Conservation (phyloP, 176 grass and related monocot genomes). For the Metroxylon sagu region DNA sequence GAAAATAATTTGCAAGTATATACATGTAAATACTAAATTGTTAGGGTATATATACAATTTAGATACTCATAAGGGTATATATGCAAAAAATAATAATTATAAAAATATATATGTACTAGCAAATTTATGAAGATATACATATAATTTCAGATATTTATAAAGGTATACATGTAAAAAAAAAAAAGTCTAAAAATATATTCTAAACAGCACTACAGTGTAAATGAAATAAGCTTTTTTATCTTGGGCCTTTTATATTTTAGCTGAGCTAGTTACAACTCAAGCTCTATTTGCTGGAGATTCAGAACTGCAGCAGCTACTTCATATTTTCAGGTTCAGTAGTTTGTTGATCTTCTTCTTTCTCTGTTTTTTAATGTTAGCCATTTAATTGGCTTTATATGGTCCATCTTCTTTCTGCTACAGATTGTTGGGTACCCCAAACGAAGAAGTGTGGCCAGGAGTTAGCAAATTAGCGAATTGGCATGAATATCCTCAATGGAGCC, state of each 20-base stretch:
- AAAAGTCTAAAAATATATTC: no score
- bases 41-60: no score
- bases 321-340: slow-evolving; percentile 77
- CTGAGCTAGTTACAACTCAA: slow-evolving; percentile 66
- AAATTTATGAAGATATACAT: no score
- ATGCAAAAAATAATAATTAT: no score
- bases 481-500: slow-evolving; percentile 82
- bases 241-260: slow-evolving; percentile 32
- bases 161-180: no score
- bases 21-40: no score
- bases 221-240: neutral
- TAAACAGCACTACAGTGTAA: no score
- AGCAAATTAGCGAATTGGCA: slow-evolving; percentile 84
- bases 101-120: no score
- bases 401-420: slow-evolving; percentile 23
- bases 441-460: slow-evolving; percentile 78
- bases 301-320: slow-evolving; percentile 87
- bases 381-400: neutral
- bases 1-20: no score
- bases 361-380: neutral
- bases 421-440: slow-evolving; percentile 83
- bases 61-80: no score
- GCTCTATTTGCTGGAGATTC: slow-evolving; percentile 78
- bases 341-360: no score
- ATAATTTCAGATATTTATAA: no score